These are phyloP conservation scores for Fusarium verrucosum DNA, from an alignment of 2,329 filamentous ascomycete genomes.

Conservation along the genomic window DNA sequence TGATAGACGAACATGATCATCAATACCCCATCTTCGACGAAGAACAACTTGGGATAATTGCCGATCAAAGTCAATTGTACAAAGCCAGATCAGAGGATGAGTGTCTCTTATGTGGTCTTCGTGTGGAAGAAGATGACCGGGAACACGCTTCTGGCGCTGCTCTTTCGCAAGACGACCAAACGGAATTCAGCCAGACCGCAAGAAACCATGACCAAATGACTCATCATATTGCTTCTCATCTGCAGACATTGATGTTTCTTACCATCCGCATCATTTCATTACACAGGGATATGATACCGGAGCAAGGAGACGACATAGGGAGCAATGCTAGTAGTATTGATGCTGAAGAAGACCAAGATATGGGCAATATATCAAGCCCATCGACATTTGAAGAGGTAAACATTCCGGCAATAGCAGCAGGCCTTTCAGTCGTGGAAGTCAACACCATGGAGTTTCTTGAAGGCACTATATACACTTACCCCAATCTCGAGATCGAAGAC, in stretches of 20 bases:
- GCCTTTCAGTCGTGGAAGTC: no score
- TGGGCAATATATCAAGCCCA: no score
- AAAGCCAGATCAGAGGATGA: neutral
- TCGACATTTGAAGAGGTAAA: no score
- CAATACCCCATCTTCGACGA: neutral
- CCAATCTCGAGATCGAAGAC: no score
- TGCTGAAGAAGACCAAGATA: neutral
- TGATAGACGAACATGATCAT: neutral
- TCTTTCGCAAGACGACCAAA: no score
- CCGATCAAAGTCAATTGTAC: neutral
- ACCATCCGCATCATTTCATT: neutral
- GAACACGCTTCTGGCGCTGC: no score
- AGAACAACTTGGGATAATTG: neutral
- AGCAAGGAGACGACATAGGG: neutral
- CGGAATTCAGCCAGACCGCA: no score
- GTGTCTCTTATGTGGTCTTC: neutral
- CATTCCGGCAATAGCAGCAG: no score
- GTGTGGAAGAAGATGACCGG: neutral
- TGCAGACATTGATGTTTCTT: neutral
- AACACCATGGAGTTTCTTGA: no score
- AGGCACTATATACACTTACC: no score
- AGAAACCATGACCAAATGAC: neutral
- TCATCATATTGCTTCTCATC: neutral
- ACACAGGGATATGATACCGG: neutral
- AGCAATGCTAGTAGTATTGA: neutral